Conservation (phyloP, 2,329 filamentous ascomycete species). For the Daldinia sp. region DNA sequence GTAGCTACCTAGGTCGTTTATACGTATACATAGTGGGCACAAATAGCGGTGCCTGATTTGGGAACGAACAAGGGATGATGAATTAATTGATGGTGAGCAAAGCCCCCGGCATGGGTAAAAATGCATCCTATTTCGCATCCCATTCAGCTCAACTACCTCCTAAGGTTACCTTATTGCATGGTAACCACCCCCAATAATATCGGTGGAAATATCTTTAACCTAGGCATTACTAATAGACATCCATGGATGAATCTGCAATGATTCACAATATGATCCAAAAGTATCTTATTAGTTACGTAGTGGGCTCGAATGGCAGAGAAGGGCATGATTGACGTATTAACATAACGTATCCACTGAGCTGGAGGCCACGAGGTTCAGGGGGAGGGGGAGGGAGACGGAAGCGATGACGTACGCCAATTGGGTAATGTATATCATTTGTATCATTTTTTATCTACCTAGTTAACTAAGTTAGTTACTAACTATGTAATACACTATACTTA, state of each 20-base stretch:
- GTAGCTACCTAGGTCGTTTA: neutral
- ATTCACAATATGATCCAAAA: too few species aligned
- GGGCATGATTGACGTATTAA: constrained; percentile 10
- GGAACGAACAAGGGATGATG: constrained; percentile 5
- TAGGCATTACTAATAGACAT: neutral
- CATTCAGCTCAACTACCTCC: constrained; percentile 6
- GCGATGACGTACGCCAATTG: constrained; percentile 31
- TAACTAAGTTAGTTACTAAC: too few species aligned
- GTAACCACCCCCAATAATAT: constrained; percentile 19
- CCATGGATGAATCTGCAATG: too few species aligned
- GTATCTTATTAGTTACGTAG: neutral
- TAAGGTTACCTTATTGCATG: too few species aligned
- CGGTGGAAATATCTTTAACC: constrained; percentile 9
- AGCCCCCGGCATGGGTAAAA: neutral
- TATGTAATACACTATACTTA: too few species aligned
- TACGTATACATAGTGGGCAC: neutral
- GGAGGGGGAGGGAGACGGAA: neutral
- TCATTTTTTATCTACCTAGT: constrained; percentile 1
- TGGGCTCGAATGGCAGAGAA: neutral
- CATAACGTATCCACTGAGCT: neutral
- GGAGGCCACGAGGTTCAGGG: constrained; percentile 17
- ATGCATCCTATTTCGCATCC: neutral
- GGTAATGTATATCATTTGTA: neutral
- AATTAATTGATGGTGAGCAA: constrained; percentile 1
- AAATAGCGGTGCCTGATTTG: neutral